Evolutionary conservation across 202 grass and related monocot species (phyloP), one percentile per base, ranked within the genome.

Genomic region (Schoenoplectus triqueter): DNA sequence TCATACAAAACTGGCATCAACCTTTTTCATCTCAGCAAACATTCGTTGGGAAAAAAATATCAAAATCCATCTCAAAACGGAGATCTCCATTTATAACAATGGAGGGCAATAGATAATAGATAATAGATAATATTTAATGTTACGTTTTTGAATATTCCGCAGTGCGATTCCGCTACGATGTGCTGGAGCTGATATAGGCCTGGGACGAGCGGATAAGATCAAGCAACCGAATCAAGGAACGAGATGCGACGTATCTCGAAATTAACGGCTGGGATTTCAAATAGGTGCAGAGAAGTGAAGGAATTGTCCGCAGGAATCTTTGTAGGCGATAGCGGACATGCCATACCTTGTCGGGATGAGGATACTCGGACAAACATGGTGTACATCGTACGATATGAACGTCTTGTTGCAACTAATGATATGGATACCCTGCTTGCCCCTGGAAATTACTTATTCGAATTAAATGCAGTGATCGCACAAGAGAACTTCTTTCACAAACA

Each of bases 101-200:
- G 48, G 81, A 71, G 81, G 19, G 41, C 18, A 14, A 1, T 8
- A 55, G 39, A 19, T 7, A 40, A 0, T 6, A 78, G n/a, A n/a
- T n/a, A 14, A 1, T 8, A 55, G 39, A 19, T 7, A 40, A 0
- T 6, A 78, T 10, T 55, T 22, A 50, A 40, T 45, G 52, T 54
- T 17, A 10, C 31, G 22, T 80, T 84, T 84, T 69, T 91, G 89
- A 91, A 94, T 94, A 93, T 93, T 93, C 92, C 78, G 82, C 62
- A 54, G 80, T 81, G 66, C 46, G 92, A 94, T 94, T 94, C 92
- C 64, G 86, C 48, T 59, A 5, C 63, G 4, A 84, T 84, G 73
- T 15, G 86, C 86, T 88, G 81, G 69, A 73, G 20, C 13, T 83
- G 80, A 83, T 68, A 64, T 15, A 83, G 46, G 59, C 19, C 5